Conservation (phyloP, 1,284 basidiomycete species). For the Coniophora puteana region DNA sequence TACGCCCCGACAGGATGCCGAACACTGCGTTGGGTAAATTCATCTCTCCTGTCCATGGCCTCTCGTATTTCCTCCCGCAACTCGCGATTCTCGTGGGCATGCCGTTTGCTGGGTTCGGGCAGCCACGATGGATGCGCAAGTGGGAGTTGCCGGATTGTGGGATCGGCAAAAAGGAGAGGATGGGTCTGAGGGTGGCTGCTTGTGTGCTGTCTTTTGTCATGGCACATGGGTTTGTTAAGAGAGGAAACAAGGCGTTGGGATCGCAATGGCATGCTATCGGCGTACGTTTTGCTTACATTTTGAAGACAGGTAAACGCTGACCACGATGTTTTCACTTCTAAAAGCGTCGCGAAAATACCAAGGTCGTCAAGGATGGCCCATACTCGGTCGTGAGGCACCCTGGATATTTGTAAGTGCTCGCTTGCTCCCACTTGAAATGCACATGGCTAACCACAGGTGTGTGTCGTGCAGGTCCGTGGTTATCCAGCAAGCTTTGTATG, state of each 20-base stretch:
- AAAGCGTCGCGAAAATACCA: slow-evolving; percentile 29
- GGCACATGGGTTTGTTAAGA: slow-evolving; percentile 9
- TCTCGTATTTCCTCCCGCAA: slow-evolving; percentile 20
- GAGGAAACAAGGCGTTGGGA: slow-evolving; percentile 15
- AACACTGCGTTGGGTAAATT: slow-evolving; percentile 21
- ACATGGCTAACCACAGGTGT: no score
- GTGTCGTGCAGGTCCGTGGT: slow-evolving; percentile 25
- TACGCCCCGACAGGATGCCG: slow-evolving; percentile 14
- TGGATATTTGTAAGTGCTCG: slow-evolving; percentile 22
- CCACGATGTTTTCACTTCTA: neutral
- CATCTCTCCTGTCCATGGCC: slow-evolving; percentile 26
- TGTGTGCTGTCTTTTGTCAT: slow-evolving; percentile 18
- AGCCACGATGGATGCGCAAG: slow-evolving; percentile 28
- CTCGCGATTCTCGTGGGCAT: slow-evolving; percentile 22
- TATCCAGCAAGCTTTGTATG: slow-evolving; percentile 22
- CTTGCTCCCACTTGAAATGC: neutral
- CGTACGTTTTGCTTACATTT: slow-evolving; percentile 11
- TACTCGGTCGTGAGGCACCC: slow-evolving; percentile 32
- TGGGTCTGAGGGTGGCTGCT: slow-evolving; percentile 19
- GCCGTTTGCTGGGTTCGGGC: slow-evolving; percentile 23
- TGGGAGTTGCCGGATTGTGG: slow-evolving; percentile 22
- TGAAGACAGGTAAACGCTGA: neutral
- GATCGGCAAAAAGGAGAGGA: slow-evolving; percentile 15
- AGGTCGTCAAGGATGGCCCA: slow-evolving; percentile 23
- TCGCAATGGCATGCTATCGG: slow-evolving; percentile 27